These are phyloP conservation scores for Mercurialis annua DNA, from an alignment of 345 rosid genomes.

Conservation along the genomic window DNA sequence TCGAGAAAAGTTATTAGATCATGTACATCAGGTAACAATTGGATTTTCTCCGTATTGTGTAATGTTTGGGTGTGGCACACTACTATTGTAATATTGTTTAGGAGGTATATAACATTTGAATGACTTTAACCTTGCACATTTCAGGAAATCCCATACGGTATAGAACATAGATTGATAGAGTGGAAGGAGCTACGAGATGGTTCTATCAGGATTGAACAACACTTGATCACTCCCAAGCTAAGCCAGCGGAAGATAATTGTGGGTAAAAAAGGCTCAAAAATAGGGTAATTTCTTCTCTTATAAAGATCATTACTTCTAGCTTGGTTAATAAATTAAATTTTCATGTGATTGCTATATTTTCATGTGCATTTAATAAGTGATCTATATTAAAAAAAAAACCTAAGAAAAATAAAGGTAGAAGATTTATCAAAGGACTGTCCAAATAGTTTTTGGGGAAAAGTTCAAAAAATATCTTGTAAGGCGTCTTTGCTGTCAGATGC, in stretches of 20 bases:
- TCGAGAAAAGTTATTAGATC: constrained; percentile 78
- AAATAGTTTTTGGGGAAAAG: too few species aligned
- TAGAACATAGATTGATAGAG: constrained; percentile 80
- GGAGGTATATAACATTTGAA: background rate
- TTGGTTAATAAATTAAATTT: background rate
- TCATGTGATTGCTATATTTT: background rate
- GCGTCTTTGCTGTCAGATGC: background rate
- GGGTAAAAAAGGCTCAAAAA: constrained; percentile 81
- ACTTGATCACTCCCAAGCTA: constrained; percentile 57
- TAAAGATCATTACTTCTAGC: background rate
- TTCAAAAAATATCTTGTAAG: too few species aligned
- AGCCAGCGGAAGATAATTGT: constrained; percentile 95
- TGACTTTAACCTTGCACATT: constrained; percentile 4
- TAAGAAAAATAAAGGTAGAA: too few species aligned
- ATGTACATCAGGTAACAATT: constrained; percentile 77
- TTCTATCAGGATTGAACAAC: constrained; percentile 87
- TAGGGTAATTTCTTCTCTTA: constrained; percentile 50
- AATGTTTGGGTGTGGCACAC: background rate
- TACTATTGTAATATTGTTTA: background rate
- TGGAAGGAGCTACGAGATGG: constrained; percentile 87
- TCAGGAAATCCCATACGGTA: constrained; percentile 78
- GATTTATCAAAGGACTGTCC: too few species aligned
- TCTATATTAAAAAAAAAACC: too few species aligned
- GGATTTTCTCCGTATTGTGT: background rate
- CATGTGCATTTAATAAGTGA: too few species aligned